These are phyloP conservation scores for Pleurotus ostreatus DNA, from an alignment of 768 basidiomycete genomes.

Conservation along the genomic window DNA sequence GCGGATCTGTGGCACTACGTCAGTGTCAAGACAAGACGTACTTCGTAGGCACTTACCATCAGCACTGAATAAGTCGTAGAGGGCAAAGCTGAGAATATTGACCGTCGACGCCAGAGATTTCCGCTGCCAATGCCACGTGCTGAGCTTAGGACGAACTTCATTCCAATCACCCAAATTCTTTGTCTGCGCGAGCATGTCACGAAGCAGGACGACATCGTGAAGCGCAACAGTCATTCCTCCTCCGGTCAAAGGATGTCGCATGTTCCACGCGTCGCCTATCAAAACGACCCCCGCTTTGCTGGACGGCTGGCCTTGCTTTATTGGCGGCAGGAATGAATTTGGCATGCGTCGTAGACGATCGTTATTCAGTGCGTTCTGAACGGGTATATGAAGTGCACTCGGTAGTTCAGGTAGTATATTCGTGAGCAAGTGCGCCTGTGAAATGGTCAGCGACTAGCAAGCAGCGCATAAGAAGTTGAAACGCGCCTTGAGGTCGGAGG, in stretches of 20 bases:
- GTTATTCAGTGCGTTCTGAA: conserved; percentile 66
- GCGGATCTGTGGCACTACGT: no score
- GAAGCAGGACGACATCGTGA: conserved; percentile 75
- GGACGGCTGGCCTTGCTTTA: conserved; percentile 53
- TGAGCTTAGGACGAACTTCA: conserved; percentile 45
- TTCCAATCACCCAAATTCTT: conserved; percentile 45
- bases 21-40: no score
- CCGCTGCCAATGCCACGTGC: conserved; percentile 81
- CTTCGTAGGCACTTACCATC: conserved; percentile 57
- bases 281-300: conserved; percentile 73
- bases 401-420: conserved; percentile 85
- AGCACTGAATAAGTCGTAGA: conserved; percentile 93
- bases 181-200: conserved; percentile 52
- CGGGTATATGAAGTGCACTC: conserved; percentile 55
- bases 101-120: conserved; percentile 83
- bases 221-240: conserved; percentile 98
- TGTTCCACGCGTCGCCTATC: conserved; percentile 96
- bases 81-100: conserved; percentile 88
- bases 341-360: conserved; percentile 90
- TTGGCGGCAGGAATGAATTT: conserved; percentile 86
- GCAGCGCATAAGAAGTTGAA: background rate
- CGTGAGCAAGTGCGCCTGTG: conserved; percentile 62
- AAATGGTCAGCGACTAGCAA: background rate
- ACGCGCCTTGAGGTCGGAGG: conserved; percentile 73
- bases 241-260: conserved; percentile 97